phyloP scores from a whole-genome alignment of 768 basidiomycete species.

The Xerocomellus amylosporus region DNA sequence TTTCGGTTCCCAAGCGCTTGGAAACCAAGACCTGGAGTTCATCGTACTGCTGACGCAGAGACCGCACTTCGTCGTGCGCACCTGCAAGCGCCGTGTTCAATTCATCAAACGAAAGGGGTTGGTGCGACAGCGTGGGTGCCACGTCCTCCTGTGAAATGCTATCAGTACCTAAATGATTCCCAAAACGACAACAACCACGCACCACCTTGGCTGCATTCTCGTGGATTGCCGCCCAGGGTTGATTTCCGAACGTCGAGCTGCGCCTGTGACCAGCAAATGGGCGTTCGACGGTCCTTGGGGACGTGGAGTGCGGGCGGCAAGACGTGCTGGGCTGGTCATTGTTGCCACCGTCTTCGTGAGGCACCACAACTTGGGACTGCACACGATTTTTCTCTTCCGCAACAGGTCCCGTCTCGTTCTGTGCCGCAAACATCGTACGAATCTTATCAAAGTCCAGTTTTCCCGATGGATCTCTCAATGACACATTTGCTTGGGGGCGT shows the following conservation, averaged over 20 bases:
- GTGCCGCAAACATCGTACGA: conserved; percentile 25
- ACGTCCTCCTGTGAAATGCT: conserved; percentile 7
- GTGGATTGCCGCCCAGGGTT: conserved; percentile 13
- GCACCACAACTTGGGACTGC: neutral
- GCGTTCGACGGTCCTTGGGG: conserved; percentile 9
- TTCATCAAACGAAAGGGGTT: conserved; percentile 25
- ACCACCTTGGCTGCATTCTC: conserved; percentile 10
- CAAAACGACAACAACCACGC: conserved; percentile 1
- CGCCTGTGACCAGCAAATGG: conserved; percentile 14
- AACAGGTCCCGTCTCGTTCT: conserved; percentile 3
- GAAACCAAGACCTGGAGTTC: conserved; percentile 19
- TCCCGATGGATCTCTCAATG: conserved; percentile 28
- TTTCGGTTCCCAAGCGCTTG: conserved; percentile 10
- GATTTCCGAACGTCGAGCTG: conserved; percentile 25
- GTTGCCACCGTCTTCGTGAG: conserved; percentile 12
- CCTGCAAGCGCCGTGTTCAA: conserved; percentile 23
- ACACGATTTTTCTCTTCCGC: neutral
- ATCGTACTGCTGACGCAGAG: conserved; percentile 28
- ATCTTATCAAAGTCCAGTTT: conserved; percentile 33
- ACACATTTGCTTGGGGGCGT: neutral
- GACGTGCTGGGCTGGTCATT: conserved; percentile 16
- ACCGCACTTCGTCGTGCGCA: conserved; percentile 24
- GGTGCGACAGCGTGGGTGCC: neutral
- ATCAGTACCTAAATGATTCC: conserved; percentile 1
- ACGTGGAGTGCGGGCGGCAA: conserved; percentile 16